A percentile compares a stretch with the other conserved stretches of the same genome.
Conservation (phyloP, 2,329 filamentous ascomycete genomes). For the Hymenotorrendiella dingleyae region DNA sequence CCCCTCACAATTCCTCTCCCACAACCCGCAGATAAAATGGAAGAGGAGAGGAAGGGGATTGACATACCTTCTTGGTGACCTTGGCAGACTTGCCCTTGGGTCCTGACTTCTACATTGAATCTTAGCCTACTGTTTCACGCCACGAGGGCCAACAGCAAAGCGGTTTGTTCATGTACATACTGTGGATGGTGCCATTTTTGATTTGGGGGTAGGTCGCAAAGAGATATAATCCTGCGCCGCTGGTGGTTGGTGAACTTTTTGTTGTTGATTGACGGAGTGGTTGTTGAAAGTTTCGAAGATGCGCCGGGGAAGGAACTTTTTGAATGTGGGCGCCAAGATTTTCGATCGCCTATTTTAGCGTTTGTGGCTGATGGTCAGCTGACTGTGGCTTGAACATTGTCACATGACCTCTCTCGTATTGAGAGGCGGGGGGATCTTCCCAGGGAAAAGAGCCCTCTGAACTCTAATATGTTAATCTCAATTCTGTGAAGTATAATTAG, state of each 20-base stretch:
- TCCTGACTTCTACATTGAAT: conserved; percentile 49
- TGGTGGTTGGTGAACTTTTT: conserved; percentile 17
- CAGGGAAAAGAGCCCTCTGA: too few relatives aligned
- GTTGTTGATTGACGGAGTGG: not conserved
- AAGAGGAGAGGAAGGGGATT: conserved; percentile 1
- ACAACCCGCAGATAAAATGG: not conserved
- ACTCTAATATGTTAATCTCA: too few relatives aligned
- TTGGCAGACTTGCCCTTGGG: conserved; percentile 68
- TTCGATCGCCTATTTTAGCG: conserved; percentile 8
- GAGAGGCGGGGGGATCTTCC: too few relatives aligned
- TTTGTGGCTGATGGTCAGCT: too few relatives aligned
- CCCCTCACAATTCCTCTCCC: not conserved
- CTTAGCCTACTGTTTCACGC: conserved; percentile 94
- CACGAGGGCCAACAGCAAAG: conserved; percentile 87
- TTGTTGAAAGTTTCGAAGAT: conserved; percentile 6
- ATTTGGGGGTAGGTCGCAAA: conserved; percentile 56
- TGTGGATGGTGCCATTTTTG: conserved; percentile 78
- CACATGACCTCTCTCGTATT: too few relatives aligned
- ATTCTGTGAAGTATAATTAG: too few relatives aligned
- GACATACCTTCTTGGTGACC: conserved; percentile 42
- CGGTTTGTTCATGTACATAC: conserved; percentile 79
- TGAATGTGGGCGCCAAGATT: conserved; percentile 23
- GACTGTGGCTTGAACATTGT: too few relatives aligned
- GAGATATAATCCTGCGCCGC: conserved; percentile 49
- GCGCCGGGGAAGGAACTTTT: not conserved